These are phyloP conservation scores for Rosellinia necatrix DNA, from an alignment of 2,329 filamentous ascomycete genomes.

Conservation along the genomic window DNA sequence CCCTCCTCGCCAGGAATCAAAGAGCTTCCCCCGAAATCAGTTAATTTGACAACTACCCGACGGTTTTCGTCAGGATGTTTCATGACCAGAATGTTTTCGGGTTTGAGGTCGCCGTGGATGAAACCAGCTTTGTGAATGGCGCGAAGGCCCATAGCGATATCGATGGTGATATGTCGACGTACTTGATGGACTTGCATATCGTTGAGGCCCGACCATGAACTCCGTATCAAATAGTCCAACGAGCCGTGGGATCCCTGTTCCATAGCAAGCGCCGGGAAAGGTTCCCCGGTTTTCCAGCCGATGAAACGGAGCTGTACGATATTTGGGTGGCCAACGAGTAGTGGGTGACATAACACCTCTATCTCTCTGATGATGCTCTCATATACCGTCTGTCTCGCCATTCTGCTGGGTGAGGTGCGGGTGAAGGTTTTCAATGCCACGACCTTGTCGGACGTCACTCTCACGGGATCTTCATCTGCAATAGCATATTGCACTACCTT, in stretches of 20 bases:
- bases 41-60: constrained; percentile 15
- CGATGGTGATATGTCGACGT: constrained; percentile 10
- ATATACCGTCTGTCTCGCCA: constrained; percentile 7
- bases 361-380: constrained; percentile 18
- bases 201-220: not conserved
- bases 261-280: constrained; percentile 14
- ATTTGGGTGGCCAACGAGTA: constrained; percentile 11
- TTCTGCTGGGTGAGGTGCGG: not conserved
- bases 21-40: constrained; percentile 18
- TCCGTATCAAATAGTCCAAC: constrained; percentile 14
- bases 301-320: constrained; percentile 15
- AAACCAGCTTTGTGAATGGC: constrained; percentile 18
- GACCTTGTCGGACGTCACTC: not conserved
- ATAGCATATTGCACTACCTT: constrained; percentile 13
- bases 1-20: not conserved
- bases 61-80: not conserved
- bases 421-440: constrained; percentile 9
- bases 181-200: not conserved
- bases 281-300: constrained; percentile 12
- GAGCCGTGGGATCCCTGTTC: constrained; percentile 12
- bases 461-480: not conserved
- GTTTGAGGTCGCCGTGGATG: constrained; percentile 19
- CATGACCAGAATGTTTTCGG: constrained; percentile 20
- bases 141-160: constrained; percentile 19
- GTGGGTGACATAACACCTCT: not conserved